Conservation (phyloP, 1,139 yeast genomes). For the Yarrowia galli region DNA sequence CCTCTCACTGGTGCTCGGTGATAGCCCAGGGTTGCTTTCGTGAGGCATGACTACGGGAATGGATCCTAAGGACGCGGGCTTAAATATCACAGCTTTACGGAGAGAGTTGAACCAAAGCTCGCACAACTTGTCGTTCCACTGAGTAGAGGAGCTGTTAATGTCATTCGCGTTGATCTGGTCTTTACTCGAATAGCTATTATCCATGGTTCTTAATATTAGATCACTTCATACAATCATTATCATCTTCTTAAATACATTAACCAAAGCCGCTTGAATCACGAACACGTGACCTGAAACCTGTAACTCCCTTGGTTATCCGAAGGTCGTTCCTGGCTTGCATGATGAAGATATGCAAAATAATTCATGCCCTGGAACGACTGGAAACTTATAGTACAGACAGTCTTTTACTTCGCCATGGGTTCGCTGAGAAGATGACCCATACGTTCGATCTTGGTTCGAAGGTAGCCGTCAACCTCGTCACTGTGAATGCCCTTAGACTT, state of each 20-base stretch:
- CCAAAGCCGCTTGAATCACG: neutral
- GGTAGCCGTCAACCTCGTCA: slow-evolving; percentile 87
- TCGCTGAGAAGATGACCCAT: slow-evolving; percentile 89
- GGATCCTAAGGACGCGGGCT: no score
- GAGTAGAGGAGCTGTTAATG: no score
- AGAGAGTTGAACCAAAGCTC: no score
- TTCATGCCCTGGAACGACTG: neutral
- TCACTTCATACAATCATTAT: neutral
- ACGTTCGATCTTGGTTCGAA: slow-evolving; percentile 90
- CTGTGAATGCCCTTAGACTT: slow-evolving; percentile 73
- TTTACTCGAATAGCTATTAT: no score
- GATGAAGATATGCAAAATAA: slow-evolving; percentile 19
- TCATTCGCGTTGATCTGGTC: no score
- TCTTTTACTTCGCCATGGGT: slow-evolving; percentile 25
- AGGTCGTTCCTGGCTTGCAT: neutral
- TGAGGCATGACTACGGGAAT: no score
- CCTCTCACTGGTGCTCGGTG: no score
- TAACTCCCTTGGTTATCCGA: neutral
- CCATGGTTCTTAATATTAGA: no score
- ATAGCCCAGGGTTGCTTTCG: no score
- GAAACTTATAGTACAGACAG: slow-evolving; percentile 12
- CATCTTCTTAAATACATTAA: slow-evolving; percentile 24
- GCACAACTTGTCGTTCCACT: no score
- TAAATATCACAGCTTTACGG: no score
- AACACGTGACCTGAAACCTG: neutral